These are phyloP conservation scores for Botrytis porri DNA, from an alignment of 2,329 filamentous ascomycete genomes.

Conservation along the genomic window DNA sequence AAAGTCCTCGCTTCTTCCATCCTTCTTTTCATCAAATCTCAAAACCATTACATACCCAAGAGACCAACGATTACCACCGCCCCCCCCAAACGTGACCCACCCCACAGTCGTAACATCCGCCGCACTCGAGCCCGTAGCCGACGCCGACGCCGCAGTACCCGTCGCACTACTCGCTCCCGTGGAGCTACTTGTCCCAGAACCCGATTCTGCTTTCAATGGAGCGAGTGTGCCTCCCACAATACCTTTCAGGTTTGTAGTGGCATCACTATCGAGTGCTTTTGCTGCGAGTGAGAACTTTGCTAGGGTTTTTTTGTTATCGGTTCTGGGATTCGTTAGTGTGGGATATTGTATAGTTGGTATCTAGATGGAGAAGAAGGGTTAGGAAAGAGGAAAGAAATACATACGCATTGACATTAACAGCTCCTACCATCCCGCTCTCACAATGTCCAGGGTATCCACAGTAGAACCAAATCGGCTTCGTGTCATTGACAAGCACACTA, in stretches of 20 bases:
- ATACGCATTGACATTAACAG: slow-evolving; percentile 41
- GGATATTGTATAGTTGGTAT: background rate
- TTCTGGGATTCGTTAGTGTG: background rate
- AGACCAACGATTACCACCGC: slow-evolving; percentile 3
- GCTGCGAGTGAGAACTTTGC: background rate
- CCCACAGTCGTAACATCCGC: background rate
- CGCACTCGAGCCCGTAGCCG: background rate
- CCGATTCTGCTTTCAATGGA: background rate
- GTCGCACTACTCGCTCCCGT: background rate
- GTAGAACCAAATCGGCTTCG: slow-evolving; percentile 45
- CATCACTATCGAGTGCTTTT: background rate
- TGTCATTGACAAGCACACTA: slow-evolving; percentile 42
- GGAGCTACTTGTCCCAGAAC: background rate
- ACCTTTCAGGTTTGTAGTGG: background rate
- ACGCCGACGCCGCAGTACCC: background rate
- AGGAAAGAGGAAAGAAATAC: slow-evolving; percentile 30
- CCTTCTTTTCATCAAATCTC: background rate
- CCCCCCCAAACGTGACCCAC: background rate
- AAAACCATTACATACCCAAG: background rate
- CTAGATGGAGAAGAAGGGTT: background rate
- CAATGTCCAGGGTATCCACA: slow-evolving; percentile 43
- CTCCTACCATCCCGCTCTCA: slow-evolving; percentile 44
- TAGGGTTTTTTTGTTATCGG: slow-evolving; percentile 5
- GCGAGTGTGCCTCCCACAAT: background rate
- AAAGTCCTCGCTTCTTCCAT: background rate